phyloP scores from a whole-genome alignment of 139 green algal species.

The Tetratostichococcus sp. region DNA sequence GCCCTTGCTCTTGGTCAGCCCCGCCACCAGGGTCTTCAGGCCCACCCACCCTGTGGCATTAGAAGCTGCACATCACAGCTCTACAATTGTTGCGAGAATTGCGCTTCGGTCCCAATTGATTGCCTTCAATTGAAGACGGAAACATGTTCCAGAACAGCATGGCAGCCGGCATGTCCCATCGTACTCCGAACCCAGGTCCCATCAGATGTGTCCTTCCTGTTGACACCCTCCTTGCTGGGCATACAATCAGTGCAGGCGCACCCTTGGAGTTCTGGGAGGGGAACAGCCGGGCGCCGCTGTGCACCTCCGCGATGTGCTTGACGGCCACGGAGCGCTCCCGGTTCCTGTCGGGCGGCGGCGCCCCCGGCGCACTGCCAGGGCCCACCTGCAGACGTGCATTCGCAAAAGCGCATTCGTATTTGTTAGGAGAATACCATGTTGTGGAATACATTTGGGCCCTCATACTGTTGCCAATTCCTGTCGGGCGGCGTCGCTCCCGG shows the following conservation, averaged over 20 bases:
- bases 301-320: constrained; percentile 12
- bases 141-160: no score
- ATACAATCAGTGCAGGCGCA: no score
- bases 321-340: constrained; percentile 13
- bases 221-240: no score
- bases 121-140: no score
- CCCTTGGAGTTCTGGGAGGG: neutral
- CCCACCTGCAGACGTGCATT: neutral
- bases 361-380: neutral
- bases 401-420: no score
- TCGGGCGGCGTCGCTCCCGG: neutral
- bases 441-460: no score
- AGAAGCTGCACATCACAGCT: neutral
- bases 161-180: no score
- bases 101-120: no score
- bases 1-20: constrained; percentile 2
- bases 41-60: constrained; percentile 8
- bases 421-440: no score
- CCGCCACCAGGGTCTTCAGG: constrained; percentile 11
- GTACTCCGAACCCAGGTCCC: no score
- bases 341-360: constrained; percentile 2
- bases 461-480: constrained; percentile 15
- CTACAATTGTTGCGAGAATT: neutral
- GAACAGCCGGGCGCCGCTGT: constrained; percentile 8
- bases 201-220: no score